Conservation (phyloP, 768 basidiomycete species). For the Mycena polygramma region DNA sequence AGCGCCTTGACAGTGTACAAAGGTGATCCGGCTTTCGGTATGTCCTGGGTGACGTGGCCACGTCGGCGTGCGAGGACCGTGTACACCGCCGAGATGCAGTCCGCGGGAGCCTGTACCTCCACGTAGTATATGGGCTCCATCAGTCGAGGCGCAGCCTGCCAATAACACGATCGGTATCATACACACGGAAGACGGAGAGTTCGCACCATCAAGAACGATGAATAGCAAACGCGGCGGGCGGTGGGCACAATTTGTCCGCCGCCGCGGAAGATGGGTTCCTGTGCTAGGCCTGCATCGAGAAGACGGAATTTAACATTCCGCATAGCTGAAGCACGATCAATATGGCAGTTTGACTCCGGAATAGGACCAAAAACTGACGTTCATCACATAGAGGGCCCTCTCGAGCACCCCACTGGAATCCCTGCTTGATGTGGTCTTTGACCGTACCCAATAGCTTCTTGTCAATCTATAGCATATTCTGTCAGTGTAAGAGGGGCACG, state of each 20-base stretch:
- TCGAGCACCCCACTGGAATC: conserved; percentile 99
- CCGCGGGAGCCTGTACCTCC: conserved; percentile 99
- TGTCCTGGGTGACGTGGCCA: conserved; percentile 99
- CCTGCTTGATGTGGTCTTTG: conserved; percentile 97
- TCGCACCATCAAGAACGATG: conserved; percentile 96
- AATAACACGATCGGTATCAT: conserved; percentile 16
- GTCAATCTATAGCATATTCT: conserved; percentile 71
- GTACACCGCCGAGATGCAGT: conserved; percentile 98
- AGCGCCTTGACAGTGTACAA: conserved; percentile 98
- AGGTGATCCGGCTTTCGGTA: conserved; percentile 97
- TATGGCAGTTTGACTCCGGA: neutral
- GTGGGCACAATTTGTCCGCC: conserved; percentile 99
- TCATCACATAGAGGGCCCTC: conserved; percentile 99
- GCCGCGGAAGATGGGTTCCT: conserved; percentile 97
- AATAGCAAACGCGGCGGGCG: conserved; percentile 98
- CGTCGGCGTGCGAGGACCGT: conserved; percentile 98
- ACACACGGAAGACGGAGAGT: conserved; percentile 18
- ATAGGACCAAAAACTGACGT: conserved; percentile 71
- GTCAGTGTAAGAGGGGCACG: conserved; percentile 19
- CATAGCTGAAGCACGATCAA: conserved; percentile 74
- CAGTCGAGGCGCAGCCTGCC: conserved; percentile 90
- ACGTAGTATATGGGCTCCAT: conserved; percentile 99
- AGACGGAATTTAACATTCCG: conserved; percentile 98
- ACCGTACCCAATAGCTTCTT: conserved; percentile 92
- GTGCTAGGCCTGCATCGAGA: conserved; percentile 91